Base-by-base conservation (phyloP, 345 rosid species). In the Brassica napus region DNA sequence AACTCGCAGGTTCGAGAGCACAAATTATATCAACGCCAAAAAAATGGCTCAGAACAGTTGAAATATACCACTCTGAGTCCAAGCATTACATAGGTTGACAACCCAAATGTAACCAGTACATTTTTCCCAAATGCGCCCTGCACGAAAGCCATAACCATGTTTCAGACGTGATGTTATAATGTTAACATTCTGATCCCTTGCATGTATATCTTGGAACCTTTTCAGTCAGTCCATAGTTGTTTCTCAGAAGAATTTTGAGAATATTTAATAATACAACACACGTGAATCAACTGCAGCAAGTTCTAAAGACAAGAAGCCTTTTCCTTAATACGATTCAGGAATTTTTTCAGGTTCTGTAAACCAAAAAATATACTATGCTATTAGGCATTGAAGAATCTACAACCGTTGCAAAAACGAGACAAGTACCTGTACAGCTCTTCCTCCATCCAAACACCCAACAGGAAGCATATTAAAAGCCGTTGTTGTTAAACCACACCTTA, bases 401-500 rank as follows among this genome's bases (percentile, higher is more conserved):
- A 47, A 72, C 8, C 10, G 0, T 42, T 68, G 6, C 42, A 26
- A 10, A 39, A 4, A 34, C 14, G 54, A 75, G 55, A 68, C 32
- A 12, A 61, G 69, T 81, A 94, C 98, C 97, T 94, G 97, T 58
- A 91, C 86, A 58, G 97, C 95, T 84, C 97, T 89, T 85, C 98
- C 98, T 65, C 98, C 98, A 82, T 94, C 98, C 52, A 94, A 90
- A 82, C 97, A 88, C 37, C 98, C 97, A 72, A 91, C 95, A 4
- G 97, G 98, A 75, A 94, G 97, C 97, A 92, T 80, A 87, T 94
- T 94, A 78, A 94, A 89, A 72, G 97, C 97, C 34, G 97, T 87
- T 30, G 92, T 91, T 52, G 97, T 92, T 82, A 94, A 89, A 77
- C 98, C 98, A 85, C 98, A 94, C 98, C 97, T 94, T 39, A 85